Base-by-base conservation (phyloP, 306 rosid genomes). In the Hippophae tibetana region DNA sequence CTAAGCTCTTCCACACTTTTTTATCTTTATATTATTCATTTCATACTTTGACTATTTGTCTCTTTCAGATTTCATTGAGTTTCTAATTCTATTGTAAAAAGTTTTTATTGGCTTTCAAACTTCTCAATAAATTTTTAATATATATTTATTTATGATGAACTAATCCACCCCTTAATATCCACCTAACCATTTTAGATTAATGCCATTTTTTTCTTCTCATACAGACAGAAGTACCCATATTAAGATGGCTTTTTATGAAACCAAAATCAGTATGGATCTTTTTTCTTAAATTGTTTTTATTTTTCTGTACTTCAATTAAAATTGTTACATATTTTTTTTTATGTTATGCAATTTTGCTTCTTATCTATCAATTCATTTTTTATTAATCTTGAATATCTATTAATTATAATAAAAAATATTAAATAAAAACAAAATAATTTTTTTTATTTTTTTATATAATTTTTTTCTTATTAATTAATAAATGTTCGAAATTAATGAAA, bases 1-100 rank as follows among this genome's bases (percentile, higher is more conserved):
- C 23, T 1, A 74, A 75, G 68, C 70, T 63, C 73, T 52, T 57
- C 93, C 96, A 69, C 74, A 52, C 62, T 67, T 78, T 87, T 76
- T 87, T 87, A 87, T 87, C 92, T 56, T 66, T 52, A 71, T 26
- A 9, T 46, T 68, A 45, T 27, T 70, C 38, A 31, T 31, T 31
- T 4, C 38, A 31, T 31, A 72, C 57, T 43, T 43, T 46, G 58
- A 47, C 52, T 42, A 54, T 52, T 65, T 71, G 70, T 64, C 42
- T 61, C 53, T 51, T 47, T 62, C 47, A 48, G 48, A 14, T 54
- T 64, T 57, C 13, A 46, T 46, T 13, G 10, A 41, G 52, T 27
- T 43, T 56, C 50, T 10, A 7, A 49, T 68, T 70, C 23, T 31
- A 31, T 31, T 31, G 3, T 31, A 31, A 31, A 31, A 31, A 31